These are phyloP conservation scores for Dothideomycetes sp. DNA, from an alignment of 2,329 filamentous ascomycete species.

Conservation along the genomic window DNA sequence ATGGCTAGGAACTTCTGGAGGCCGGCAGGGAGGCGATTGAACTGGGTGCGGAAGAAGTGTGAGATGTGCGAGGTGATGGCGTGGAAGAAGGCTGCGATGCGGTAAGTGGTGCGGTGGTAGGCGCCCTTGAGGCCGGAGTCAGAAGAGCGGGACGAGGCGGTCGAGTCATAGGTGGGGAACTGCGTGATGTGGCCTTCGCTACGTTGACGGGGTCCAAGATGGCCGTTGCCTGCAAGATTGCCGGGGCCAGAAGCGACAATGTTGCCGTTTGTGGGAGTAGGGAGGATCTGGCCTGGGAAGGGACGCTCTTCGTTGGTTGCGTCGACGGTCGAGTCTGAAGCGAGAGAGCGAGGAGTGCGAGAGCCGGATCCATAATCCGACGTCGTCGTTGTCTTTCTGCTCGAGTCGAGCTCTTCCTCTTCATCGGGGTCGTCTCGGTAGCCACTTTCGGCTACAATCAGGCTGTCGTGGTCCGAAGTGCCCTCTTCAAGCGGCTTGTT, in stretches of 20 bases:
- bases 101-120: conserved; percentile 11
- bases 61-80: conserved; percentile 15
- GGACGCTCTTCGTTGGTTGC: conserved; percentile 17
- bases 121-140: conserved; percentile 16
- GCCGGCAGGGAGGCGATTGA: conserved; percentile 39
- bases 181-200: conserved; percentile 44
- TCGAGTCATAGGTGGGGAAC: conserved; percentile 24
- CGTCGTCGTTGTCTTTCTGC: conserved; percentile 16
- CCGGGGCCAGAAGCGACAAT: conserved; percentile 26
- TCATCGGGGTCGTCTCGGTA: conserved; percentile 40
- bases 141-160: conserved; percentile 11
- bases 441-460: conserved; percentile 39
- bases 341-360: conserved; percentile 26
- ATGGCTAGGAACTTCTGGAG: conserved; percentile 40
- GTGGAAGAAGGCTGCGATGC: conserved; percentile 12
- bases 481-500: conserved; percentile 33
- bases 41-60: conserved; percentile 27
- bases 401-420: conserved; percentile 32
- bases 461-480: conserved; percentile 32
- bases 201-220: conserved; percentile 19
- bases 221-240: conserved; percentile 29
- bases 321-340: conserved; percentile 15
- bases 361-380: conserved; percentile 35
- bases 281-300: conserved; percentile 19
- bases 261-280: conserved; percentile 40